Base-by-base conservation (phyloP, 2,329 filamentous ascomycete genomes). In the Colletotrichum falcatum region DNA sequence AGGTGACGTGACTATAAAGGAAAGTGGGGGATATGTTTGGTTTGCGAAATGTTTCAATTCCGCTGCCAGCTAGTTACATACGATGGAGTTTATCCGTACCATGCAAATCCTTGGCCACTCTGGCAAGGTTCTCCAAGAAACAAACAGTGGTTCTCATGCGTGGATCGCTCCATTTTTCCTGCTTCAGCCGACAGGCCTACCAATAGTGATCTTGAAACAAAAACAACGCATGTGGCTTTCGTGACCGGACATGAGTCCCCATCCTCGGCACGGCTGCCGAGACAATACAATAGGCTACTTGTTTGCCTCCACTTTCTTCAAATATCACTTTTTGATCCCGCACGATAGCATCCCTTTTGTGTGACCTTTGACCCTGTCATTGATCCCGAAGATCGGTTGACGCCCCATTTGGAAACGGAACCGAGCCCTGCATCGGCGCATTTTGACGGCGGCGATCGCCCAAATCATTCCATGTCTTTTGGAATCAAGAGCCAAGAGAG, bases 361-460 rank as follows among this genome's bases (percentile, higher is more conserved):
- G 33, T 26, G 8, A 26, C 8, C 16, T 30, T 42, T 28, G 16
- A 20, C 23, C 30, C 51, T 61, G 1, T n/a, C n/a, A 2, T 9
- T 33, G 37, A 9, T 6, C 18, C 59, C 59, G 59, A 39, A 37
- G 30, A 51, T 61, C 59, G 30, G 59, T n/a, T 18, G 18, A 51
- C 9, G 16, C n/a, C 30, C 14, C 58, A 48, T 9, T 20, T 5
- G 23, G n/a, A 20, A n/a, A 35, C 33, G 59, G 49, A 46, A n/a
- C 59, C 46, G 33, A 51, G 28, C 23, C 46, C 26, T 23, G 59
- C 44, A 61, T 46, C 16, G 16, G 16, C 59, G 18, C 18, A 33
- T 61, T 14, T 16, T 35, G 59, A 26, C 20, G 28, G 16, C 12
- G 14, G 39, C 56, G n/a, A 26, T 60, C 26, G 30, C 8, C 33